Base-by-base conservation (phyloP, 495 filamentous ascomycete genomes). In the Tuber indicum region DNA sequence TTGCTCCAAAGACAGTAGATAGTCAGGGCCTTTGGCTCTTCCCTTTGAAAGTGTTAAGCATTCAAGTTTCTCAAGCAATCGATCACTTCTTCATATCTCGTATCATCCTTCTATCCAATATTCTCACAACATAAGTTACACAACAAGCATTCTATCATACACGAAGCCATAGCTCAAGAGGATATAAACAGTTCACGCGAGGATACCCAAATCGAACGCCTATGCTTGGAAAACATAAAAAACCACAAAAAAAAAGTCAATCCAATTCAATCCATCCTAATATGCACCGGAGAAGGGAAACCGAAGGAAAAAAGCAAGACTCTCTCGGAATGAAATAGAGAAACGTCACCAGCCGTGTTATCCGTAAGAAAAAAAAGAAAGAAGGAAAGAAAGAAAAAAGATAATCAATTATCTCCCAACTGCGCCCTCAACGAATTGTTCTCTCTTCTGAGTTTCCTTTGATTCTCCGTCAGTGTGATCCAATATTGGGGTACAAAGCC, bases 381-480 rank as follows among this genome's bases (percentile, higher is more conserved):
- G 8, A 42, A 42, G 8, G 8, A 42, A 42, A 8, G 9, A 43
- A 43, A 43, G 0, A 43, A 79, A 71, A 46, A 44, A 62, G 62
- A 76, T 80, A 76, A 43, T 75, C 79, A 71, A 78, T 75, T 69
- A 66, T 36, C 58, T 14, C 58, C 76, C 42, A 78, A 72, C 36
- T 72, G 72, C 12, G 72, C 78, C 47, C 75, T 80, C 23, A 80
- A 72, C 23, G 75, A 75, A 39, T 83, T 88, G 46, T 88, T 87
- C 84, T 91, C 90, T 79, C 90, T 86, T 81, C 88, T 91, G 70
- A 91, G 84, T 74, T 87, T 86, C 79, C 86, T 86, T 47, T 47
- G 32, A 45, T 45, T 32, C 43, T 62, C 39, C 19, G 72, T 80
- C 73, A 80, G 78, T 19, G 41, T 79, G 45, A 43, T 10, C 46